These are phyloP conservation scores for Brassica incana DNA, from an alignment of 345 rosid species.

Conservation along the genomic window DNA sequence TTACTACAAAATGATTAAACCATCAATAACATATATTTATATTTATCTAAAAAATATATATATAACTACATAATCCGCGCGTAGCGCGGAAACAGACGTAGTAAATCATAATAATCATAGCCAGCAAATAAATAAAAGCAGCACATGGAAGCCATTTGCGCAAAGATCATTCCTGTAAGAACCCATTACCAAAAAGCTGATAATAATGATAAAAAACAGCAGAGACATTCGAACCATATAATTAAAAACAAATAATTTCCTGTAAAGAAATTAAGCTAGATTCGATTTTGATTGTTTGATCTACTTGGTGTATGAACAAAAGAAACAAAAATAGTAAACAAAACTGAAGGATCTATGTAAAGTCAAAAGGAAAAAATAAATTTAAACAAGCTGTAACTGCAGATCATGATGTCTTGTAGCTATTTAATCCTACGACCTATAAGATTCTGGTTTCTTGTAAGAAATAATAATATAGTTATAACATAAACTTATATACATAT, in stretches of 20 bases:
- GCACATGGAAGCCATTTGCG: slow-evolving; percentile 40
- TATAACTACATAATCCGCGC: too few species aligned
- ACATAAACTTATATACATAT: background rate
- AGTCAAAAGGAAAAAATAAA: slow-evolving; percentile 26
- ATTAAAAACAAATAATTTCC: background rate
- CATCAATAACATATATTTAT: too few species aligned
- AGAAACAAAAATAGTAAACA: slow-evolving; percentile 24
- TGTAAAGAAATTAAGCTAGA: slow-evolving; percentile 13
- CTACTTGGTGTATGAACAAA: slow-evolving; percentile 31
- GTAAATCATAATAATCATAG: slow-evolving; percentile 24
- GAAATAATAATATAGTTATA: background rate
- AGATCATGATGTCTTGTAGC: slow-evolving; percentile 39
- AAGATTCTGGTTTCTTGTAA: slow-evolving; percentile 25
- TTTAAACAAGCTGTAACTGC: slow-evolving; percentile 30
- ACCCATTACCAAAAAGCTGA: slow-evolving; percentile 26
- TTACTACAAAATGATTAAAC: too few species aligned
- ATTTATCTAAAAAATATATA: too few species aligned
- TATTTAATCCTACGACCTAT: slow-evolving; percentile 32
- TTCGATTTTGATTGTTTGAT: slow-evolving; percentile 36
- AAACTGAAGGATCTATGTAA: slow-evolving; percentile 33
- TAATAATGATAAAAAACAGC: slow-evolving; percentile 37
- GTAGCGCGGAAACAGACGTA: too few species aligned
- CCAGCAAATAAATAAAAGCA: slow-evolving; percentile 24
- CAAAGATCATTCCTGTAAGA: slow-evolving; percentile 25
- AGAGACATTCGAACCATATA: slow-evolving; percentile 28